These are phyloP conservation scores for Metarhizium rileyi DNA, from an alignment of 2,329 filamentous ascomycete species.

Conservation along the genomic window DNA sequence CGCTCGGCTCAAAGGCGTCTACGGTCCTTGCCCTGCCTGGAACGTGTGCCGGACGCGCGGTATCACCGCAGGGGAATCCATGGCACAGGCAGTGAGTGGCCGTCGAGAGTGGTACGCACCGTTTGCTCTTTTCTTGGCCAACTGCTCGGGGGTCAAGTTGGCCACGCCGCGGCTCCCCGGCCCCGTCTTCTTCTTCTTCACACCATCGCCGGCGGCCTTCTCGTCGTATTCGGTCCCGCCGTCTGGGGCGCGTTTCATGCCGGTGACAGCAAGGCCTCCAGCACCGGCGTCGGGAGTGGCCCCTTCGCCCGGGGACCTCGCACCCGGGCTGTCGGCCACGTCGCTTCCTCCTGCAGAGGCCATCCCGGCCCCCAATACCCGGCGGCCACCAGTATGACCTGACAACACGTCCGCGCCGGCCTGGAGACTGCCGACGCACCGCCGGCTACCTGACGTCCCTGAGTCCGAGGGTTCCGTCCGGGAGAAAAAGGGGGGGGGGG, in stretches of 20 bases:
- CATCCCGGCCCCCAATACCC: neutral
- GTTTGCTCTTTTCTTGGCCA: conserved; percentile 56
- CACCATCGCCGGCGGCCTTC: conserved; percentile 9
- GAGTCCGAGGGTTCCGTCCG: no score
- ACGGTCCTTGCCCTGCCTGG: no score
- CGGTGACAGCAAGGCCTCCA: neutral
- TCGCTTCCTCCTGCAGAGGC: conserved; percentile 1
- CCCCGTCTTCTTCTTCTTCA: conserved; percentile 37
- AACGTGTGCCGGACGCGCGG: no score
- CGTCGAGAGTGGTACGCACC: conserved; percentile 30
- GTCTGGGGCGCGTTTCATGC: conserved; percentile 2
- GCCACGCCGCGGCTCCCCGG: conserved; percentile 41
- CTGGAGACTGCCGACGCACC: neutral
- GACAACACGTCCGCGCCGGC: neutral
- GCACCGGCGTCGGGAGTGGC: neutral
- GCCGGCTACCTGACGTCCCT: no score
- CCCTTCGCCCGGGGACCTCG: neutral
- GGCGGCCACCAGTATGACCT: neutral
- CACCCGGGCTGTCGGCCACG: conserved; percentile 2
- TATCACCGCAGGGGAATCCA: no score
- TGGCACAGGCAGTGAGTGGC: no score
- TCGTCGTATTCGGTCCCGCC: neutral
- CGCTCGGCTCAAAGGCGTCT: no score
- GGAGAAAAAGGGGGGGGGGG: no score
- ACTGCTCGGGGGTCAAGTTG: conserved; percentile 63